Conservation (phyloP, 2,329 filamentous ascomycete species). For the Diplodia seriata region DNA sequence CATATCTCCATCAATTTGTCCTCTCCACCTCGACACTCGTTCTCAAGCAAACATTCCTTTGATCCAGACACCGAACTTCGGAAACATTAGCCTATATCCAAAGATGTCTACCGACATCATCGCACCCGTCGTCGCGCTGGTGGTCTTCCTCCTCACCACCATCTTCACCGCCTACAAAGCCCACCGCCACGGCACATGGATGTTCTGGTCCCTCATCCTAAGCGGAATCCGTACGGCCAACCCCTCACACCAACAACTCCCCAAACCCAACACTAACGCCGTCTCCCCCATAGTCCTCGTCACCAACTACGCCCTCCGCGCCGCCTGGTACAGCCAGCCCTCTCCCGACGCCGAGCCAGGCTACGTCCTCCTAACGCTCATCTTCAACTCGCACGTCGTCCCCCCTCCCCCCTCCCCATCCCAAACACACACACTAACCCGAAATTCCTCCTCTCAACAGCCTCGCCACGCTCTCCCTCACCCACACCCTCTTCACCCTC, state of each 20-base stretch:
- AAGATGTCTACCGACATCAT: neutral
- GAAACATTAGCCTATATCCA: neutral
- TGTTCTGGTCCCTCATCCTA: slow-evolving; percentile 12
- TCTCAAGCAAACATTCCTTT: too few species aligned
- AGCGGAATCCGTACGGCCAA: neutral
- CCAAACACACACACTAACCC: too few species aligned
- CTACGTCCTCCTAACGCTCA: neutral
- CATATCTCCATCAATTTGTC: neutral
- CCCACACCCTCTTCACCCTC: too few species aligned
- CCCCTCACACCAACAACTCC: too few species aligned
- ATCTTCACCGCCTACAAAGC: neutral
- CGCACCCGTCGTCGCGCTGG: neutral
- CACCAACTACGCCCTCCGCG: neutral
- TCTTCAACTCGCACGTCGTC: neutral
- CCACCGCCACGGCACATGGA: neutral
- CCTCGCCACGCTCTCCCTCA: too few species aligned
- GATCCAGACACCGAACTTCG: neutral
- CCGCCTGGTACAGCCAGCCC: neutral
- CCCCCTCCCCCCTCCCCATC: too few species aligned
- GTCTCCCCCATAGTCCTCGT: neutral
- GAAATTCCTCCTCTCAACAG: too few species aligned
- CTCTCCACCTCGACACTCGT: neutral
- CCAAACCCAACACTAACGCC: neutral
- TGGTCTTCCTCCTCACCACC: neutral
- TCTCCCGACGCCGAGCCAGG: neutral